Evolutionary conservation across 2,329 filamentous ascomycete genomes (phyloP).

Genomic region (Mycosphaerella arachidis): DNA sequence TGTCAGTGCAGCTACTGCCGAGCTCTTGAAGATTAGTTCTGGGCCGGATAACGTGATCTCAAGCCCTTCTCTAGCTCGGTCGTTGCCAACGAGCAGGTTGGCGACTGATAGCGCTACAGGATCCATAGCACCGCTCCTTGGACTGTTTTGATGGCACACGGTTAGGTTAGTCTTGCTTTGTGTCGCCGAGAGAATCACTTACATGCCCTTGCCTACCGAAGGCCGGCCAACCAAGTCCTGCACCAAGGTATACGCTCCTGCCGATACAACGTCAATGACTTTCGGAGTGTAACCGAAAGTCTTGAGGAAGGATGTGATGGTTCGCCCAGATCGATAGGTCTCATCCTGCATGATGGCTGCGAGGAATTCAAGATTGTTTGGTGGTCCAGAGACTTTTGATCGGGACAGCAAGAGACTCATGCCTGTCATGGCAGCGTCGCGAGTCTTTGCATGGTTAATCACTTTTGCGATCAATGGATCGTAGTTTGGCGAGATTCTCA

Average conservation of each 20-base stretch:
- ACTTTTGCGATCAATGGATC: conserved; percentile 35
- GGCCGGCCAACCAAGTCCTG: conserved; percentile 58
- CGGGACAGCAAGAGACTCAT: conserved; percentile 43
- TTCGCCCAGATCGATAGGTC: conserved; percentile 48
- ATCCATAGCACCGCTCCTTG: conserved; percentile 60
- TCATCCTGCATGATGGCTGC: conserved; percentile 45
- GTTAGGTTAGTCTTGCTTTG: neutral
- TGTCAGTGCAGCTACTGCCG: conserved; percentile 54
- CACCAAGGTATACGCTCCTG: conserved; percentile 55
- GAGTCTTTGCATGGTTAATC: conserved; percentile 49
- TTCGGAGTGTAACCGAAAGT: conserved; percentile 47
- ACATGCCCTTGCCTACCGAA: conserved; percentile 53
- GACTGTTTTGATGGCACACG: conserved; percentile 16
- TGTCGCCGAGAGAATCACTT: neutral
- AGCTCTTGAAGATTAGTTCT: conserved; percentile 52
- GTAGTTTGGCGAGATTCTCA: conserved; percentile 54
- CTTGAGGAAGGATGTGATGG: conserved; percentile 54
- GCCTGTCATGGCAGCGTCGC: conserved; percentile 41
- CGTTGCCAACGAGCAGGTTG: conserved; percentile 58
- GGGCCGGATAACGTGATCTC: conserved; percentile 60
- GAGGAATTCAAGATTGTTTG: conserved; percentile 56
- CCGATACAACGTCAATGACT: conserved; percentile 54
- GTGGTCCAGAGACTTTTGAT: conserved; percentile 50
- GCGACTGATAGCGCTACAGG: conserved; percentile 54
- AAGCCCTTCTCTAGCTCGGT: conserved; percentile 48